Evolutionary conservation across 148 eudicot genomes (phyloP).

Genomic region (Euryodendron excelsum): DNA sequence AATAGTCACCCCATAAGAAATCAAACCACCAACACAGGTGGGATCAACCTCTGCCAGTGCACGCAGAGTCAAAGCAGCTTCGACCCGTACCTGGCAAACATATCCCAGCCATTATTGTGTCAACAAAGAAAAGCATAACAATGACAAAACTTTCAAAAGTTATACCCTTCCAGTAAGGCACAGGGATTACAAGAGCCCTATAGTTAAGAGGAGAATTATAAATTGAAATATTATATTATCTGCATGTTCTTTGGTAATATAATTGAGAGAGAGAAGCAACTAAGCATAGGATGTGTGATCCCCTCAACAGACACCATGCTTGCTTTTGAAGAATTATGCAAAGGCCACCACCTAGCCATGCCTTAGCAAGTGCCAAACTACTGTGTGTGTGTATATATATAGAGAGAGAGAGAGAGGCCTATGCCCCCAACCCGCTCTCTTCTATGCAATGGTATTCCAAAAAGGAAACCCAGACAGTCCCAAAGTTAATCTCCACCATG

Average conservation of each 20-base stretch:
- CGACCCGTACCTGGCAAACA: slow-evolving; percentile 74
- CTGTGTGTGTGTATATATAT: too few species aligned
- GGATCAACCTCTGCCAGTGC: slow-evolving; percentile 98
- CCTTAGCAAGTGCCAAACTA: too few species aligned
- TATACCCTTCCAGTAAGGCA: not conserved
- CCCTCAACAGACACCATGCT: too few species aligned
- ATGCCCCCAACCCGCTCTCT: too few species aligned
- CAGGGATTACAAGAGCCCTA: not conserved
- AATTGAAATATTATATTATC: not conserved
- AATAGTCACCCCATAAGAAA: slow-evolving; percentile 83
- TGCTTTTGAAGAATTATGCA: too few species aligned
- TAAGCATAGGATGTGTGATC: too few species aligned
- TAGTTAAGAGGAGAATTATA: not conserved
- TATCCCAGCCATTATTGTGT: slow-evolving; percentile 9
- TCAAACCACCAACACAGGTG: slow-evolving; percentile 94
- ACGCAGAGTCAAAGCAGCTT: slow-evolving; percentile 87
- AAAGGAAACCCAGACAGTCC: too few species aligned
- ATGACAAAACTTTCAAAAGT: not conserved
- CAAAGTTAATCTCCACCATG: too few species aligned
- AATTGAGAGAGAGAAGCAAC: too few species aligned
- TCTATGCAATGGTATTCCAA: too few species aligned
- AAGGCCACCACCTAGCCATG: too few species aligned
- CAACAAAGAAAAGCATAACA: not conserved
- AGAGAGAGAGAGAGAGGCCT: too few species aligned
- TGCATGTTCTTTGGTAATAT: not conserved